Base-by-base conservation (phyloP, 768 basidiomycete species). In the Neoboletus subvelutipes region DNA sequence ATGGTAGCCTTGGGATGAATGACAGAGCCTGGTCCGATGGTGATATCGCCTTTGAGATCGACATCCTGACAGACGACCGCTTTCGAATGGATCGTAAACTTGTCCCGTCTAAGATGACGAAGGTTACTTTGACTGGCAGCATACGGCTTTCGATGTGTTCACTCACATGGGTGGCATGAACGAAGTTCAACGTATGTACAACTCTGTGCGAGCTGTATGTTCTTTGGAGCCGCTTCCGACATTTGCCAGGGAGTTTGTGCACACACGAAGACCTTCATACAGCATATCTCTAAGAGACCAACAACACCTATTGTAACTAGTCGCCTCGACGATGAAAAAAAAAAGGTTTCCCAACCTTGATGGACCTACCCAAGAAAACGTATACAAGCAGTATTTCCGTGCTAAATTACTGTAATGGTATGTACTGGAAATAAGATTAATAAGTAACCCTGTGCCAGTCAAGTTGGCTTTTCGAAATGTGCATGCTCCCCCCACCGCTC, bases 1-100 rank as follows among this genome's bases (percentile, higher is more conserved):
- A 98, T 91, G 24, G 92, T 92, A 1, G 92, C 93, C 69, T 95
- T 93, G 0, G 96, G 95, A 62, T 98, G 95, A 22, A 98, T 84
- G 53, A 98, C 86, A 0, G 88, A 88, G 85, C 92, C 90, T 68
- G 90, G 80, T 28, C 94, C 94, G 55, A 99, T 89, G 20, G 94
- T 95, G 52, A 96, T 90, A 66, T 94, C 90, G 50, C 97, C 96
- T 69, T 92, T 92, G 64, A 98, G 80, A 60, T 98, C 94, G 31
- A 92, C 91, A 76, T 97, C 94, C 67, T 93, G 90, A 69, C 92
- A 93, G 29, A 98, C 89, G 47, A 96, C 81, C 7, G 93, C 90
- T 68, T 87, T 92, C 3, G 94, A 90, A 62, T 96, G 92, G 45
- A 97, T 92, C 7, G 87, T 89, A 67, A 91, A 88, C 69, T 90